Base-by-base conservation (phyloP, 257 asterid species). In the Leonotis leonurus region DNA sequence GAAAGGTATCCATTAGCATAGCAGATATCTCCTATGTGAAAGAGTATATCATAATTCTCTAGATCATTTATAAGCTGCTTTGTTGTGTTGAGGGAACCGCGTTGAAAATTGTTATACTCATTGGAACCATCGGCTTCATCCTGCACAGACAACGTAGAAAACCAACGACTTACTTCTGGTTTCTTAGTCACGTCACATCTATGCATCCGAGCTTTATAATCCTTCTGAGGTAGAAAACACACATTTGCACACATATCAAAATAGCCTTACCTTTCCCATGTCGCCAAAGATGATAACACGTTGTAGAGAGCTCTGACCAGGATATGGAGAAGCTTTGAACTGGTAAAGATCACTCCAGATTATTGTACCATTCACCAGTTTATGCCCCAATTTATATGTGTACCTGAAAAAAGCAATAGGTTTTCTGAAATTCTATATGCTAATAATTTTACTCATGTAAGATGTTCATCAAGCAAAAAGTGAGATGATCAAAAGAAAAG, bases 91-190 rank as follows among this genome's bases (percentile, higher is more conserved):
- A 93, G 96, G 53, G 96, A 73, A 56, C 88, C 97, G 8, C 70
- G 86, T 71, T 92, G 95, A 66, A 69, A 88, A 64, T 85, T 78
- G 62, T 85, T 88, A 8, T 90, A 83, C 75, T 83, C 99, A 9
- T 87, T 89, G 24, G 99, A 93, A 64, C 99, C 99, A 78, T 89
- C 99, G 44, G 76, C 89, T 72, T 93, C 99, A 64, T 77, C 95
- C 97, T 89, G 84, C 69, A 69, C 8, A 48, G 18, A 24, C 5
- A 8, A 50, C 20, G 13, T 2, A 3, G 30, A 11, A 44, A 39
- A 35, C 7, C 3, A 2, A 56, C n/a, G 49, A 52, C 58, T 46
- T 62, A 59, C 58, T 56, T 70, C n/a, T n/a, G n/a, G n/a, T n/a
- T n/a, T n/a, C 56, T 24, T 21, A 39, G 48, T 14, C 41, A 20